These are phyloP conservation scores for Chrysoporthe austroafricana DNA, from an alignment of 2,329 filamentous ascomycete genomes.

Conservation along the genomic window DNA sequence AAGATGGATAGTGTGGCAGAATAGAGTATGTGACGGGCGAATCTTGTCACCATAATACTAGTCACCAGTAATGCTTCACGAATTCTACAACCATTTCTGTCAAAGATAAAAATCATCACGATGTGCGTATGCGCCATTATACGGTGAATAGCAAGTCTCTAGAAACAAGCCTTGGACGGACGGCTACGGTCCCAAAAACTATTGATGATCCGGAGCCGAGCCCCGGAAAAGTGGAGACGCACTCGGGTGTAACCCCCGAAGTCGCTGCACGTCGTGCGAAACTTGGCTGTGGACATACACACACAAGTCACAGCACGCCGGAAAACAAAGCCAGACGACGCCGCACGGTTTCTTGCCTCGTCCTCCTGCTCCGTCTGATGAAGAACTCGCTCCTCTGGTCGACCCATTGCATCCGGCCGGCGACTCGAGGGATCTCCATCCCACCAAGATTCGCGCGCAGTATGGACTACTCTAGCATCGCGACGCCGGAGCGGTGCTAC, in stretches of 20 bases:
- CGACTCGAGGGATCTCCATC: background rate
- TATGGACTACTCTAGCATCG: constrained; percentile 53
- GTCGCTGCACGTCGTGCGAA: constrained; percentile 6
- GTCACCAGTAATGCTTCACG: background rate
- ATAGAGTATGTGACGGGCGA: background rate
- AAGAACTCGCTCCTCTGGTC: background rate
- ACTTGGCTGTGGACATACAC: background rate
- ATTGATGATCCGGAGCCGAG: background rate
- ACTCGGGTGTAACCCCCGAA: background rate
- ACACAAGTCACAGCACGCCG: background rate
- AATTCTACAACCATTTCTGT: background rate
- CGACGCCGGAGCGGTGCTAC: constrained; percentile 75
- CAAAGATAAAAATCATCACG: too few relatives aligned
- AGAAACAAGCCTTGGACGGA: background rate
- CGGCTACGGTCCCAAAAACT: background rate
- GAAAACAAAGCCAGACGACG: background rate
- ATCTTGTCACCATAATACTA: constrained; percentile 4
- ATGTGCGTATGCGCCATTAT: background rate
- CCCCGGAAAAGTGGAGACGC: background rate
- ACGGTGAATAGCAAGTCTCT: background rate
- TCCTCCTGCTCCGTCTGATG: background rate
- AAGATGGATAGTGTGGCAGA: background rate
- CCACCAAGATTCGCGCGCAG: background rate
- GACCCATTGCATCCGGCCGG: background rate
- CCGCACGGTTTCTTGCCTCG: background rate